Evolutionary conservation across 2,329 filamentous ascomycete species (phyloP).

Genomic region (Cyphellophora attinorum): DNA sequence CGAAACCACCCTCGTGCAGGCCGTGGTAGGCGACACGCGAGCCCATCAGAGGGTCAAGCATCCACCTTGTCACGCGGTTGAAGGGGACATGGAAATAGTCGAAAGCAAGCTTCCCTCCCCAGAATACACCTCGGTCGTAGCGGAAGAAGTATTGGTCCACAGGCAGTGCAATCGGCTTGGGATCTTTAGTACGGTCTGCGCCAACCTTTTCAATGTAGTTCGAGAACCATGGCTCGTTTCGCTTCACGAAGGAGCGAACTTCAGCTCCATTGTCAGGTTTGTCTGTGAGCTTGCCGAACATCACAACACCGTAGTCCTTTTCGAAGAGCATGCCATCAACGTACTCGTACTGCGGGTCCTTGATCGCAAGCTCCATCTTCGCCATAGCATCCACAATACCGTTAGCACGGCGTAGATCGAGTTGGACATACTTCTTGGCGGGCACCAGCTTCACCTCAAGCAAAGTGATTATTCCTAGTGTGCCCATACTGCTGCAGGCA

Average conservation of each 20-base stretch:
- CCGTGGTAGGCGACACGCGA: slow-evolving; percentile 54
- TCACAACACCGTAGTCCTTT: slow-evolving; percentile 45
- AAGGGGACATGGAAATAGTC: slow-evolving; percentile 52
- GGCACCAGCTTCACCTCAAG: slow-evolving; percentile 49
- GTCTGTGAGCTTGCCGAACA: slow-evolving; percentile 49
- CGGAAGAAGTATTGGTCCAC: slow-evolving; percentile 21
- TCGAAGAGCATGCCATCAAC: slow-evolving; percentile 62
- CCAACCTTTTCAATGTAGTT: slow-evolving; percentile 3
- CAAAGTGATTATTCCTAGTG: slow-evolving; percentile 50
- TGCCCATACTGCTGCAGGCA: slow-evolving; percentile 51
- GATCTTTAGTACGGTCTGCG: slow-evolving; percentile 1
- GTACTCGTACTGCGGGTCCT: slow-evolving; percentile 45
- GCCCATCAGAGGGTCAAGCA: slow-evolving; percentile 51
- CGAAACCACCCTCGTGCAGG: slow-evolving; percentile 47
- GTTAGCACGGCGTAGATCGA: slow-evolving; percentile 50
- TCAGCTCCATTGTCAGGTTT: slow-evolving; percentile 3
- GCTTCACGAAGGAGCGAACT: slow-evolving; percentile 1
- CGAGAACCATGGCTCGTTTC: slow-evolving; percentile 2
- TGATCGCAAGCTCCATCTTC: slow-evolving; percentile 38
- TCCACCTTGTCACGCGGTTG: slow-evolving; percentile 47
- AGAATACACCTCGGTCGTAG: slow-evolving; percentile 55
- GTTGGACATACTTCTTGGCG: slow-evolving; percentile 48
- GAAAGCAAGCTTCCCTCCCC: slow-evolving; percentile 52
- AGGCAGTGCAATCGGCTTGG: slow-evolving; percentile 1
- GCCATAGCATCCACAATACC: slow-evolving; percentile 39